phyloP scores from a whole-genome alignment of 2,329 filamentous ascomycete species.

The Xylariales sp. region DNA sequence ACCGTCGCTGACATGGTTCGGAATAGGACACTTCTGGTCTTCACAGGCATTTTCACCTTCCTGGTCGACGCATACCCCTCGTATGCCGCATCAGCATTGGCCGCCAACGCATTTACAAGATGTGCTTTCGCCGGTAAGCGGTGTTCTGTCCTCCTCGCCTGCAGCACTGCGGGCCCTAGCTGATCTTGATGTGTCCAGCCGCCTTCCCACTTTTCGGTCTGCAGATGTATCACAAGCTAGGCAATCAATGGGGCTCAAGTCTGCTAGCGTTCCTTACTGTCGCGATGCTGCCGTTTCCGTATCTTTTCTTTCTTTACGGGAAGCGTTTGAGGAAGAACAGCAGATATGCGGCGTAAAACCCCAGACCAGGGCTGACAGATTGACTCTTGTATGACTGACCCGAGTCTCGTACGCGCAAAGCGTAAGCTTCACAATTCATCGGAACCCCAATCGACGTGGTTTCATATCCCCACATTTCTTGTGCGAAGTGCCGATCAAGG shows the following conservation, averaged over 20 bases:
- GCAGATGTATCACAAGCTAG: slow-evolving; percentile 66
- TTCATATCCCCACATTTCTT: too few relatives aligned
- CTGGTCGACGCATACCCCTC: slow-evolving; percentile 70
- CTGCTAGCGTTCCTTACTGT: slow-evolving; percentile 58
- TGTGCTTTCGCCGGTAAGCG: slow-evolving; percentile 66
- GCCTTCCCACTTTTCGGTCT: slow-evolving; percentile 72
- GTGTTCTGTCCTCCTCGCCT: too few relatives aligned
- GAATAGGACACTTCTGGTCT: slow-evolving; percentile 67
- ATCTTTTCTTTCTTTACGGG: slow-evolving; percentile 57
- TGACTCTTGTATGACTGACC: too few relatives aligned
- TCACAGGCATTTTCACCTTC: slow-evolving; percentile 79
- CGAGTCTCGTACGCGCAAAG: too few relatives aligned
- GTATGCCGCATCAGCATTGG: slow-evolving; percentile 73
- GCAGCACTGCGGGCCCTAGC: not conserved
- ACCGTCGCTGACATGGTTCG: not conserved
- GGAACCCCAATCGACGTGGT: too few relatives aligned
- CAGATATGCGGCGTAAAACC: slow-evolving; percentile 41
- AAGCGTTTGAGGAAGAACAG: slow-evolving; percentile 52
- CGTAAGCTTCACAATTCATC: too few relatives aligned
- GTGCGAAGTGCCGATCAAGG: too few relatives aligned
- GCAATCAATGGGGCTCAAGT: slow-evolving; percentile 65
- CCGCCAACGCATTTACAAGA: slow-evolving; percentile 77
- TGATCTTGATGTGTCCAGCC: slow-evolving; percentile 37
- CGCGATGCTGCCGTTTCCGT: slow-evolving; percentile 60
- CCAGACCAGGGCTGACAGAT: too few relatives aligned